Evolutionary conservation across 2,329 filamentous ascomycete species (phyloP).

Genomic region (Colletotrichum paranaense): DNA sequence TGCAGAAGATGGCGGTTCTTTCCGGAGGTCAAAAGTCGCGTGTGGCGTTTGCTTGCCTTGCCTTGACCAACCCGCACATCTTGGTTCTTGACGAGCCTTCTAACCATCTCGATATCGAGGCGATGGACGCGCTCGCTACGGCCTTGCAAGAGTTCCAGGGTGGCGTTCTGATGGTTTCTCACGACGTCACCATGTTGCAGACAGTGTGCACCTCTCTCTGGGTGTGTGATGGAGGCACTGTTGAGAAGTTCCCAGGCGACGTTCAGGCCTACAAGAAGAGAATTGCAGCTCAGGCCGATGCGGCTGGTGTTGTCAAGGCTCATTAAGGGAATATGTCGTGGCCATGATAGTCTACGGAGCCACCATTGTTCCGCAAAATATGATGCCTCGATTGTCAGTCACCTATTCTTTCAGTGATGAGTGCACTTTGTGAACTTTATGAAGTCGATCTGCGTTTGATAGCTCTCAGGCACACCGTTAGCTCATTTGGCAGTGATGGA

Average conservation of each 20-base stretch:
- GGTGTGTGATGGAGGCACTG: slow-evolving; percentile 94
- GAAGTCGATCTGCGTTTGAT: slow-evolving; percentile 3
- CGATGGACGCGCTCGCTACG: slow-evolving; percentile 93
- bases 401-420: not conserved
- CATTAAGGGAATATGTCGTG: slow-evolving; percentile 51
- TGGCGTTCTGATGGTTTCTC: slow-evolving; percentile 97
- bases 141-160: slow-evolving; percentile 90
- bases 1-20: slow-evolving; percentile 94
- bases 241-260: slow-evolving; percentile 95
- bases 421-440: not conserved
- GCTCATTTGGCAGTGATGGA: slow-evolving; percentile 26
- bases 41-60: slow-evolving; percentile 97
- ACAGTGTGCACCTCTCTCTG: slow-evolving; percentile 94
- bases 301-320: slow-evolving; percentile 83
- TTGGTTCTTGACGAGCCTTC: slow-evolving; percentile 98
- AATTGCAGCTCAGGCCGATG: slow-evolving; percentile 89
- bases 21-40: slow-evolving; percentile 99
- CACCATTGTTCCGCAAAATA: not conserved
- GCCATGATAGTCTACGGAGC: slow-evolving; percentile 1
- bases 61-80: slow-evolving; percentile 94
- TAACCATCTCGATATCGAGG: slow-evolving; percentile 98
- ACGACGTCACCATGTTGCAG: slow-evolving; percentile 99
- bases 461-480: slow-evolving; percentile 24
- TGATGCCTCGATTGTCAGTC: not conserved
- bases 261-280: slow-evolving; percentile 98